These are phyloP conservation scores for Backusella tarrabulga DNA, from an alignment of 192 early-diverging fungal species.

Conservation along the genomic window DNA sequence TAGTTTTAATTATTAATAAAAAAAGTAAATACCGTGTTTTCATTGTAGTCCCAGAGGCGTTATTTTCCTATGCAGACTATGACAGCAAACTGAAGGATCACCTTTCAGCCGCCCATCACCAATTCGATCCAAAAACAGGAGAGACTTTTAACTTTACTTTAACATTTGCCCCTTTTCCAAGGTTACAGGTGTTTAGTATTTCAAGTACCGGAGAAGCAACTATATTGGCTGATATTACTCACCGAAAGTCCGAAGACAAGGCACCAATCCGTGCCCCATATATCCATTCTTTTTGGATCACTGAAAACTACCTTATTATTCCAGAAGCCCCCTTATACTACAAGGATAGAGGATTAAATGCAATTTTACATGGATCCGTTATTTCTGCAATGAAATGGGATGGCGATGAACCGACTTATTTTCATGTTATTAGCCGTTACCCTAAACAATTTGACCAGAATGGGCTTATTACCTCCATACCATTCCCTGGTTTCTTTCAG, in stretches of 20 bases:
- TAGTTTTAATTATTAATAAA: background rate
- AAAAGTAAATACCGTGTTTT: too few species aligned
- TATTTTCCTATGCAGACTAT: background rate
- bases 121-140: constrained; percentile 21
- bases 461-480: background rate
- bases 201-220: constrained; percentile 3
- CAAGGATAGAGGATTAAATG: background rate
- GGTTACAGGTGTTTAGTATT: constrained; percentile 16
- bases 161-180: background rate
- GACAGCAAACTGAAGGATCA: background rate
- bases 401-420: background rate
- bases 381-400: constrained; percentile 8
- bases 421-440: constrained; percentile 11
- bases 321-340: constrained; percentile 48
- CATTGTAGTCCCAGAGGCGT: background rate
- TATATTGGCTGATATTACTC: constrained; percentile 18
- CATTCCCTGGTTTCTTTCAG: background rate
- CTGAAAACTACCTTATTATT: constrained; percentile 57
- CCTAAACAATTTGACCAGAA: background rate
- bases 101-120: constrained; percentile 31
- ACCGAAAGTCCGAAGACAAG: constrained; percentile 1
- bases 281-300: constrained; percentile 54
- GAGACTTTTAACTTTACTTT: constrained; percentile 21
- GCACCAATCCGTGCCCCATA: constrained; percentile 37
- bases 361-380: background rate